Evolutionary conservation across 768 basidiomycete genomes (phyloP).

Genomic region (Mycena amicta): DNA sequence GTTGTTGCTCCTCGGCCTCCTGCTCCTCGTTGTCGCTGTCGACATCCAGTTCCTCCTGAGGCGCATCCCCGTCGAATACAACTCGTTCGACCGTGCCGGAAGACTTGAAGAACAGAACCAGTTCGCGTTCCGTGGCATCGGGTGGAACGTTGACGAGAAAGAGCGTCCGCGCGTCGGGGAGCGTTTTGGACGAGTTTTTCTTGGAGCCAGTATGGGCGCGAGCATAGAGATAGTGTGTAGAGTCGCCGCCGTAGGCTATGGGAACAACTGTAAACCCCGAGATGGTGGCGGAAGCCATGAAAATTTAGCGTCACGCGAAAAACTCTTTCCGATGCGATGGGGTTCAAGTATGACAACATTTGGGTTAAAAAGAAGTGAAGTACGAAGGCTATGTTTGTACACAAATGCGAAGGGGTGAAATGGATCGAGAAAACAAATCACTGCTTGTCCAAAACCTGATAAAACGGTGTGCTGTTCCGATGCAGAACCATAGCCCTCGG

Average conservation of each 20-base stretch:
- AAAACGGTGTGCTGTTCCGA: neutral
- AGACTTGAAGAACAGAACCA: conserved; percentile 74
- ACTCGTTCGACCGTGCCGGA: conserved; percentile 80
- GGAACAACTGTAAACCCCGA: conserved; percentile 53
- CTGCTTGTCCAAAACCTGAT: neutral
- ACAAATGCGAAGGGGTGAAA: neutral
- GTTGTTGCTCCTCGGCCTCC: conserved; percentile 37
- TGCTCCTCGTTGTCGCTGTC: conserved; percentile 45
- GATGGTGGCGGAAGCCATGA: conserved; percentile 35
- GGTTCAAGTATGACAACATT: neutral
- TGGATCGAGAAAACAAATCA: neutral
- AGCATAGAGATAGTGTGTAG: conserved; percentile 77
- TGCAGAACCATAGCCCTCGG: neutral
- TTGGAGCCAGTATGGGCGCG: conserved; percentile 64
- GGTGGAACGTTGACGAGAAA: conserved; percentile 91
- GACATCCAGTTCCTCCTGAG: conserved; percentile 40
- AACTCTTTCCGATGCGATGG: neutral
- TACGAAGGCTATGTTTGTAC: neutral
- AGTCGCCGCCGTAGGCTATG: conserved; percentile 41
- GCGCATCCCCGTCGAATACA: conserved; percentile 56
- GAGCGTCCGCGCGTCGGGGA: conserved; percentile 67
- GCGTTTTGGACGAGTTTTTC: conserved; percentile 35
- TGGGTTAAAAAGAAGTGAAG: neutral
- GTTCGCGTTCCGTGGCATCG: conserved; percentile 82
- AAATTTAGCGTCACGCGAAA: neutral